Base-by-base conservation (phyloP, 768 basidiomycete species). In the Amanita brunnescens region DNA sequence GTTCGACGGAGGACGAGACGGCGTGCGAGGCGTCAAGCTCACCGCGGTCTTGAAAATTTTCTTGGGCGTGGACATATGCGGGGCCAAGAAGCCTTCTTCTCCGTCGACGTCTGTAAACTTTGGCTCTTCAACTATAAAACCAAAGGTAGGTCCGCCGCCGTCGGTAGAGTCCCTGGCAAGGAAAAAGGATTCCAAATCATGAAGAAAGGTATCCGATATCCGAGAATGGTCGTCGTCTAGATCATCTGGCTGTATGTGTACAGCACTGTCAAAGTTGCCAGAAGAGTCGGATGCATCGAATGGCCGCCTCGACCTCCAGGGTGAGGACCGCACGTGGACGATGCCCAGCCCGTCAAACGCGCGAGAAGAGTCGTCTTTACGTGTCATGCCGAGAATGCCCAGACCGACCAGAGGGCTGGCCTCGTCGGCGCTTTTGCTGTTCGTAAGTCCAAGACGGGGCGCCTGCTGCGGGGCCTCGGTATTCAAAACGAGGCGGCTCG, bases 111-210 rank as follows among this genome's bases (percentile, higher is more conserved):
- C 6, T 20, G 24, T 5, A 3, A 20, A 18, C 33, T 33, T 21
- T 18, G 37, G 35, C 20, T 40, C 38, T 18, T 49, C 39, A n/a
- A 29, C 5, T 9, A 10, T 38, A 14, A 33, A 9, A 10, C 16
- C 34, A 26, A 34, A 37, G n/a, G 18, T 38, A 26, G 9, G 5
- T 21, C 16, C 32, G 6, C 32, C 7, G 6, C 21, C 10, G 16
- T 16, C 18, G 3, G 32, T 33, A 7, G 14, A 29, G 29, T 40
- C 38, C 26, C 18, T 49, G 23, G 32, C 35, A 16, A 49, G 26
- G 48, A 49, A 49, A 40, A 37, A 40, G 1, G 48, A 37, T 16
- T 49, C 48, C 48, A 49, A 18, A 12, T 49, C 48, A 26, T 40
- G 37, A 6, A 49, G 35, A 24, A 49, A 49, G 1, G 38, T 40